These are phyloP conservation scores for Penicillium lagena DNA, from an alignment of 495 filamentous ascomycete species.

Conservation along the genomic window DNA sequence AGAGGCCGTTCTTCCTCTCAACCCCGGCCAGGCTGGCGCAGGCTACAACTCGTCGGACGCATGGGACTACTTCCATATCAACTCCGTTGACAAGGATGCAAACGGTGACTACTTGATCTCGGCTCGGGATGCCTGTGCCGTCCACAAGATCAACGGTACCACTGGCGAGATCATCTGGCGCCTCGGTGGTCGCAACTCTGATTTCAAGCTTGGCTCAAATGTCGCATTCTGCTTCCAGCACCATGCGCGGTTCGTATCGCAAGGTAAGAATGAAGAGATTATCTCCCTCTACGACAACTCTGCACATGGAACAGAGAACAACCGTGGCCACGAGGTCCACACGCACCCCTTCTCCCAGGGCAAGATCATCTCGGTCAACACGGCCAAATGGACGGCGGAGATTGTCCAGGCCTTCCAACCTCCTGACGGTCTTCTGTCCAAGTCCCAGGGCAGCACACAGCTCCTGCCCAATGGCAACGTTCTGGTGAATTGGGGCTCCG, in stretches of 20 bases:
- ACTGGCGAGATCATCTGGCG: slow-evolving; percentile 54
- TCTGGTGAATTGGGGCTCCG: slow-evolving; percentile 50
- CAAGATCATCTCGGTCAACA: slow-evolving; percentile 48
- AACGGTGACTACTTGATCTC: slow-evolving; percentile 51
- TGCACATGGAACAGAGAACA: slow-evolving; percentile 34
- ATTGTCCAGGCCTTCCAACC: slow-evolving; percentile 37
- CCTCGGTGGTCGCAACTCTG: slow-evolving; percentile 39
- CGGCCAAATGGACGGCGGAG: slow-evolving; percentile 39
- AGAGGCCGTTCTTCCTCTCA: slow-evolving; percentile 46
- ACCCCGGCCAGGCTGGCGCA: slow-evolving; percentile 45
- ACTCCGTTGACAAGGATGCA: slow-evolving; percentile 29
- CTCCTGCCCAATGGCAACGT: slow-evolving; percentile 47
- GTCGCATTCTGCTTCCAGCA: slow-evolving; percentile 54
- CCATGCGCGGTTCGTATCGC: slow-evolving; percentile 45
- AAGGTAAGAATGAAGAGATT: slow-evolving; percentile 33
- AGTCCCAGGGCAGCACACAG: slow-evolving; percentile 53
- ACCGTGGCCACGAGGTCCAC: slow-evolving; percentile 34
- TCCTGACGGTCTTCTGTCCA: slow-evolving; percentile 43
- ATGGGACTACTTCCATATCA: slow-evolving; percentile 38
- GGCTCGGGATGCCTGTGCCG: slow-evolving; percentile 44
- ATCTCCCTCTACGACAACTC: slow-evolving; percentile 51
- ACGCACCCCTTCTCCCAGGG: slow-evolving; percentile 43
- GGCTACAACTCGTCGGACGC: slow-evolving; percentile 38
- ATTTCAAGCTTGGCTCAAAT: slow-evolving; percentile 33
- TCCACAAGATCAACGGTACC: slow-evolving; percentile 51